Evolutionary conservation across 2,329 filamentous ascomycete species (phyloP).

Genomic region (Lachnellula occidentalis): DNA sequence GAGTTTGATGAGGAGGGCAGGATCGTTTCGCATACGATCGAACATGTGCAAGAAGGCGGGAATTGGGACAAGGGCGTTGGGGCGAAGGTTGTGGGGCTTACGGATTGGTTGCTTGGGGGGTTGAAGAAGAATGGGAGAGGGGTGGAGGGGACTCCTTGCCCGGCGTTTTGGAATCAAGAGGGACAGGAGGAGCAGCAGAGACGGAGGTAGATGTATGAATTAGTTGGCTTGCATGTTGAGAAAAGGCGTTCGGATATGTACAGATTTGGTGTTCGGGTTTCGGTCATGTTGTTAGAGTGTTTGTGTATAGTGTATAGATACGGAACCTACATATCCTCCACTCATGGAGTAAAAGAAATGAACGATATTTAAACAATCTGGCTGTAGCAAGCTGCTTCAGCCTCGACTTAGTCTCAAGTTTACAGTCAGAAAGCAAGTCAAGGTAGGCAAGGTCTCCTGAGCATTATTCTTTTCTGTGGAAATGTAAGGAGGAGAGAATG

Average conservation of each 20-base stretch:
- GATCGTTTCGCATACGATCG: constrained; percentile 84
- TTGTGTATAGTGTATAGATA: no score
- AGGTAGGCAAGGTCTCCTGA: no score
- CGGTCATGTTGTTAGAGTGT: no score
- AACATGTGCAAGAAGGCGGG: constrained; percentile 79
- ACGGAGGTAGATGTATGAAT: neutral
- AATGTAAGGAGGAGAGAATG: no score
- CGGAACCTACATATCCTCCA: no score
- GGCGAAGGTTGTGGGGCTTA: constrained; percentile 80
- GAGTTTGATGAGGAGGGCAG: constrained; percentile 87
- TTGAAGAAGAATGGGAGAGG: constrained; percentile 46
- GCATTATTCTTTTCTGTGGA: no score
- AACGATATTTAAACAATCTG: no score
- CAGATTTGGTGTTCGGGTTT: constrained; percentile 2
- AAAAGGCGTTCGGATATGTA: neutral
- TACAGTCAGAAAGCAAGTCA: no score
- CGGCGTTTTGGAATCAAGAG: constrained; percentile 22
- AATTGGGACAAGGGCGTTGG: constrained; percentile 78
- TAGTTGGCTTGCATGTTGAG: neutral
- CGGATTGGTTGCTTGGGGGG: constrained; percentile 88
- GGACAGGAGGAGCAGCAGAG: neutral
- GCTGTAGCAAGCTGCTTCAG: no score
- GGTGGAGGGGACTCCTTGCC: constrained; percentile 26
- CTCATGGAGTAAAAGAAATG: no score
- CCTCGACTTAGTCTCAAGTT: no score